phyloP scores from a whole-genome alignment of 257 asterid genomes.

The Solanum etuberosum region DNA sequence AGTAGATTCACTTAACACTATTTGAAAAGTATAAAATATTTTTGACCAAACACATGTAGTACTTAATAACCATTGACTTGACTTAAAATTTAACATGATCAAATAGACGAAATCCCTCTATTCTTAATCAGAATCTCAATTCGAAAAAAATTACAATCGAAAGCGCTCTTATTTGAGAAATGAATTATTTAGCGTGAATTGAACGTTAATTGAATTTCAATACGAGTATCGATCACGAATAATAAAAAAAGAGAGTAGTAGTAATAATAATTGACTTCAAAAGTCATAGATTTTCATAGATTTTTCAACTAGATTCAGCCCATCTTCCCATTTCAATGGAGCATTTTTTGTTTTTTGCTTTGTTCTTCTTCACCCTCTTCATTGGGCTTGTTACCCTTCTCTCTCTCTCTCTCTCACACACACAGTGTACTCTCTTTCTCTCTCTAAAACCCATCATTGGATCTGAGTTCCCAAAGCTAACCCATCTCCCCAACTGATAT shows the following conservation, averaged over 20 bases:
- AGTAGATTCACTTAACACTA: neutral
- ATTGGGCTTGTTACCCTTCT: neutral
- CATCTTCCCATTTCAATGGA: neutral
- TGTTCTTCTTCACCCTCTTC: neutral
- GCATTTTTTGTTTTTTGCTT: neutral
- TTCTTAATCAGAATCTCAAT: fast-evolving
- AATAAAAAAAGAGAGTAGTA: too few species aligned
- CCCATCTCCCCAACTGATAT: neutral
- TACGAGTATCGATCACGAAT: neutral
- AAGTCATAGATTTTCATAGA: neutral
- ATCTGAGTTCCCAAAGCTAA: slow-evolving; percentile 49
- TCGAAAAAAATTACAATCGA: too few species aligned
- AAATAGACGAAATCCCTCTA: fast-evolving
- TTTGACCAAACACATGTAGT: neutral
- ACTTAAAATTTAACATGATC: neutral
- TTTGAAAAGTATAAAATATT: neutral
- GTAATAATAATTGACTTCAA: neutral
- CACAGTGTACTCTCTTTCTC: neutral
- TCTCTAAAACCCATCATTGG: slow-evolving; percentile 28
- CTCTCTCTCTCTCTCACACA: neutral
- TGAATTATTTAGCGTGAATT: too few species aligned
- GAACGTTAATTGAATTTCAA: neutral
- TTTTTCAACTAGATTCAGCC: neutral
- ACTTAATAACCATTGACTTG: neutral
- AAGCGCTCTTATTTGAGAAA: too few species aligned